Conservation (phyloP, 2,329 filamentous ascomycete species). For the Penicillium sp. region DNA sequence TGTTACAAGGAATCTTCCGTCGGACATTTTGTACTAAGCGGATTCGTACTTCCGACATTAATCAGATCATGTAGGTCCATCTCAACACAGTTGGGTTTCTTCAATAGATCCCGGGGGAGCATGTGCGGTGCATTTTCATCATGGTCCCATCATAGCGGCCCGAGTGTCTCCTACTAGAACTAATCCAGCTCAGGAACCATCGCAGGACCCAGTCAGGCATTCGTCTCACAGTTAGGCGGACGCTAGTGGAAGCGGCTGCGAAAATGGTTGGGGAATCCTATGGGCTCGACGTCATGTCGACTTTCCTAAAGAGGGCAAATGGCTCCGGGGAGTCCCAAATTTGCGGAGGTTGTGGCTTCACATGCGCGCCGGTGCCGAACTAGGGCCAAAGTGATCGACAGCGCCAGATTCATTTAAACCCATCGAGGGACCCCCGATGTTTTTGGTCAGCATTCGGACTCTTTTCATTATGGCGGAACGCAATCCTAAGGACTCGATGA, state of each 20-base stretch:
- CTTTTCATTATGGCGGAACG: constrained; percentile 9
- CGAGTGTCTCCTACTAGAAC: background rate
- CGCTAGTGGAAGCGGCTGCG: constrained; percentile 1
- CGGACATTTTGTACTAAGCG: background rate
- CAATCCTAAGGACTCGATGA: constrained; percentile 29
- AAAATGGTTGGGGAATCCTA: constrained; percentile 15
- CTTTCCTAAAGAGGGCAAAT: background rate
- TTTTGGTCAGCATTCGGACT: background rate
- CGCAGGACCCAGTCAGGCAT: background rate
- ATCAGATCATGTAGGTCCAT: background rate
- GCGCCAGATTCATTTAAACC: constrained; percentile 12
- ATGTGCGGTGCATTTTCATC: background rate
- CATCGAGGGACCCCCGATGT: constrained; percentile 1
- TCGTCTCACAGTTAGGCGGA: background rate
- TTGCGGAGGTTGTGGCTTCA: constrained; percentile 21
- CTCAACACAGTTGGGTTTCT: too few relatives aligned
- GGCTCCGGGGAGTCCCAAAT: constrained; percentile 14
- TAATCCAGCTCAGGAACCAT: background rate
- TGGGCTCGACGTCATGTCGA: constrained; percentile 17
- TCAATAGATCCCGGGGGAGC: background rate
- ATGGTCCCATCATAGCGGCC: constrained; percentile 4
- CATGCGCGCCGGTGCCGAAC: constrained; percentile 16
- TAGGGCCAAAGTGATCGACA: constrained; percentile 18
- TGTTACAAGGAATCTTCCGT: too few relatives aligned
- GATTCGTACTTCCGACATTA: background rate